Evolutionary conservation across 345 rosid species (phyloP).

Genomic region (Barbarea vulgaris): DNA sequence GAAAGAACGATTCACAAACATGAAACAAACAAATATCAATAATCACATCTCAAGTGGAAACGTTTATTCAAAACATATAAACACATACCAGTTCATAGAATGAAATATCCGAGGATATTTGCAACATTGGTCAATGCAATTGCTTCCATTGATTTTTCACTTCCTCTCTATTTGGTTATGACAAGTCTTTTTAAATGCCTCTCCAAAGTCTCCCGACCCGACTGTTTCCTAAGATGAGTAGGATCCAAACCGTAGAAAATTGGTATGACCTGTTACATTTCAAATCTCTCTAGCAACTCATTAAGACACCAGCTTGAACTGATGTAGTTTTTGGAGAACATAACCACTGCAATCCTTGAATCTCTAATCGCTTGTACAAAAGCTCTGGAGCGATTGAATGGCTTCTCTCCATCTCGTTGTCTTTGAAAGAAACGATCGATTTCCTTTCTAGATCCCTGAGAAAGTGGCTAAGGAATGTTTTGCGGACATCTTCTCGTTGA

Average conservation of each 20-base stretch:
- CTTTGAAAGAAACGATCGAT: background rate
- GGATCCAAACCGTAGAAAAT: background rate
- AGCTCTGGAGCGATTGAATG: background rate
- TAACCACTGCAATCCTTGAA: background rate
- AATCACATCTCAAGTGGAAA: too few relatives aligned
- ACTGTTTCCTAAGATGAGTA: background rate
- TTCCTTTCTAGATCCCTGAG: too few relatives aligned
- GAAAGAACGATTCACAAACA: background rate
- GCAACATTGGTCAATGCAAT: background rate
- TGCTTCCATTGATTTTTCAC: background rate
- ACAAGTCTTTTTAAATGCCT: background rate
- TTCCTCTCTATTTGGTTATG: background rate
- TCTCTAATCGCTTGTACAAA: background rate
- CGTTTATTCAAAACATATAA: too few relatives aligned
- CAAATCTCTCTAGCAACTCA: background rate
- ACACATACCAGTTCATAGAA: background rate
- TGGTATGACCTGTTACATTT: background rate
- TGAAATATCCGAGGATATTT: background rate
- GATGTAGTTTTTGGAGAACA: background rate
- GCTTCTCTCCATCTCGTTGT: background rate
- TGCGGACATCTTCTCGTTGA: too few relatives aligned
- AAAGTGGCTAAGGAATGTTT: too few relatives aligned
- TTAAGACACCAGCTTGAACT: background rate
- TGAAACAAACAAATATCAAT: too few relatives aligned
- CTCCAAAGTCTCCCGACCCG: background rate